phyloP scores from a whole-genome alignment of 768 basidiomycete species.

The Leccinellum rugosiceps region DNA sequence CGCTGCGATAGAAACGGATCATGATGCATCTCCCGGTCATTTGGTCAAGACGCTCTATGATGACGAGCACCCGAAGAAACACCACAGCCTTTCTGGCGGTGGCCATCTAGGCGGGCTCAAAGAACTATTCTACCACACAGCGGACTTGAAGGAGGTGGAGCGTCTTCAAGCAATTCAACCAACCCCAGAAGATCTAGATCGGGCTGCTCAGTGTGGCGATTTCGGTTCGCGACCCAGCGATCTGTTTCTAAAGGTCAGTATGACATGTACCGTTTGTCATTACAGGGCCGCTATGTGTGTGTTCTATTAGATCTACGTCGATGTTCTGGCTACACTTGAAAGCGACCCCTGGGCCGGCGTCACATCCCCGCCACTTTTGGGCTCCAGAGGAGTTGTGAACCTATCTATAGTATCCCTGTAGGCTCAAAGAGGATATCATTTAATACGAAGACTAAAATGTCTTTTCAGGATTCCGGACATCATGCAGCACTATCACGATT shows the following conservation, averaged over 20 bases:
- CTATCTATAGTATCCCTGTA: constrained; percentile 57
- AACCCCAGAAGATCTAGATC: constrained; percentile 42
- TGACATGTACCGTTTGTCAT: not conserved
- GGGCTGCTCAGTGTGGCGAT: constrained; percentile 46
- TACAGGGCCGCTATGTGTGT: not conserved
- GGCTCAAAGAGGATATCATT: constrained; percentile 9
- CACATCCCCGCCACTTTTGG: constrained; percentile 62
- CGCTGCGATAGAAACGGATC: constrained; percentile 29
- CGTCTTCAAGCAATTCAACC: constrained; percentile 24
- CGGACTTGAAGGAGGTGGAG: constrained; percentile 15
- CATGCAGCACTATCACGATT: constrained; percentile 63
- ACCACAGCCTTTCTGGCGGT: constrained; percentile 16
- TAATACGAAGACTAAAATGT: constrained; percentile 8
- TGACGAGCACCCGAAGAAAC: constrained; percentile 24
- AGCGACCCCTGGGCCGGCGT: constrained; percentile 52
- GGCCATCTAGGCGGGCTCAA: constrained; percentile 18
- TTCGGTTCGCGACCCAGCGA: constrained; percentile 55
- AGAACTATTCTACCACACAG: constrained; percentile 14
- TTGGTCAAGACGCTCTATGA: constrained; percentile 42
- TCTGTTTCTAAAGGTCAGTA: constrained; percentile 55
- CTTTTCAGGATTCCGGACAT: constrained; percentile 64
- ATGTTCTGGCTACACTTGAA: constrained; percentile 58
- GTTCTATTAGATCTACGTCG: constrained; percentile 51
- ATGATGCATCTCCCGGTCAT: constrained; percentile 27
- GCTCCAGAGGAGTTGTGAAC: constrained; percentile 59